Conservation (phyloP, 805 yeast genomes). For the Saturnispora serradocipensis region DNA sequence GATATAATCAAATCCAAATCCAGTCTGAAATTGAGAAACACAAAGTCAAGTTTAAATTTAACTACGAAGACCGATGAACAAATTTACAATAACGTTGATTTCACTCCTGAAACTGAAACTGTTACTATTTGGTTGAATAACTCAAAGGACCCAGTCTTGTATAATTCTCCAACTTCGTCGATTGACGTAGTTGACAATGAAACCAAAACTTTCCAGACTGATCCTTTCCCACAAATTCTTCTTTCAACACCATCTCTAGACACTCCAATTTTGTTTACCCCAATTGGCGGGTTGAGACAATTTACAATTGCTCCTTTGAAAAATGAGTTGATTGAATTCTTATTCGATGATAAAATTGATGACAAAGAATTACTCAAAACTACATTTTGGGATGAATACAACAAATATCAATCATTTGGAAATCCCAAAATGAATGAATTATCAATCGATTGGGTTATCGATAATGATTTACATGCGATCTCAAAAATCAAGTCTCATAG, state of each 20-base stretch:
- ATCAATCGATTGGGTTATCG: slow-evolving; percentile 26
- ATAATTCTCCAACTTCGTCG: slow-evolving; percentile 7
- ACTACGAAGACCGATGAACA: background rate
- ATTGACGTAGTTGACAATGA: background rate
- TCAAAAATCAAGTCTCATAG: slow-evolving; percentile 21
- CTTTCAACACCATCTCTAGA: slow-evolving; percentile 9
- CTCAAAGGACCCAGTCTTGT: slow-evolving; percentile 18
- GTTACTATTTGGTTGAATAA: slow-evolving; percentile 25
- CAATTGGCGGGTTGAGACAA: slow-evolving; percentile 36
- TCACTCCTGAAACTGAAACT: slow-evolving; percentile 24
- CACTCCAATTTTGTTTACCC: slow-evolving; percentile 28
- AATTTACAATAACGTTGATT: slow-evolving; percentile 7
- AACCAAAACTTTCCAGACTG: slow-evolving; percentile 7
- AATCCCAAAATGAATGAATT: slow-evolving; percentile 26
- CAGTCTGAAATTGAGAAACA: slow-evolving; percentile 13
- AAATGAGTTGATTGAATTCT: slow-evolving; percentile 13
- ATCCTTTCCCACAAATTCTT: slow-evolving; percentile 15
- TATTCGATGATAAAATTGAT: slow-evolving; percentile 13
- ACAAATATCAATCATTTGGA: slow-evolving; percentile 17
- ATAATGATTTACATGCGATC: slow-evolving; percentile 22
- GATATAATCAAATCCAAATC: background rate
- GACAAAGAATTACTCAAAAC: slow-evolving; percentile 10
- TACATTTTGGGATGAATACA: slow-evolving; percentile 17
- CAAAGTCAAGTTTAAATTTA: slow-evolving; percentile 14
- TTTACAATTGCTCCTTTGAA: slow-evolving; percentile 26